Evolutionary conservation across 1,139 yeast species (phyloP).

Genomic region (Suhomyces maxii): DNA sequence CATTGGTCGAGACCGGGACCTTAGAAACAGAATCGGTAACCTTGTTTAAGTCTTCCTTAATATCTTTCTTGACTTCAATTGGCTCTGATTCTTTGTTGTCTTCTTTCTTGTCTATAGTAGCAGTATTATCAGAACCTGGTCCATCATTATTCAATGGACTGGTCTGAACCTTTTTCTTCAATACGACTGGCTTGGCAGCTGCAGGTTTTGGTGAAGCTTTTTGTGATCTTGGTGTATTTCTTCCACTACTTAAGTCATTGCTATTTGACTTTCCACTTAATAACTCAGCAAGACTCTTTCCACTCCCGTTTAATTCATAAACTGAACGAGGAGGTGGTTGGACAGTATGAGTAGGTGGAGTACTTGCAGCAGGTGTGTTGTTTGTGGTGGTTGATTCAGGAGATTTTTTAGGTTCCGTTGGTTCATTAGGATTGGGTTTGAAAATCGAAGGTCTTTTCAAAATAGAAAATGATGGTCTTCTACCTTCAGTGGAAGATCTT

Average conservation of each 20-base stretch:
- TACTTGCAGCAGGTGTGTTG: not conserved
- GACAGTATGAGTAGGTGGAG: not conserved
- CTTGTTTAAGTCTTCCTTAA: not conserved
- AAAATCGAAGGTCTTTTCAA: slow-evolving; percentile 10
- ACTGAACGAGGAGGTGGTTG: slow-evolving; percentile 13
- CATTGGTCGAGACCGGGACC: not conserved
- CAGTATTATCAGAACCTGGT: not conserved
- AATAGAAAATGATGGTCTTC: slow-evolving; percentile 22
- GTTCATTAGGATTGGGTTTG: not conserved
- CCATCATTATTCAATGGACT: slow-evolving; percentile 2
- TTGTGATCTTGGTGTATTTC: slow-evolving; percentile 19
- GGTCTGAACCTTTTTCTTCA: slow-evolving; percentile 35
- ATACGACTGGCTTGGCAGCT: slow-evolving; percentile 36
- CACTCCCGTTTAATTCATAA: slow-evolving; percentile 20
- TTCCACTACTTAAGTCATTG: slow-evolving; percentile 8
- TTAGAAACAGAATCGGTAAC: not conserved
- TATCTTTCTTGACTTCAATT: not conserved
- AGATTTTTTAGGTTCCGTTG: slow-evolving; percentile 2
- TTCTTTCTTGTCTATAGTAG: not conserved
- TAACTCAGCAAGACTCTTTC: slow-evolving; percentile 41
- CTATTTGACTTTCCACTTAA: slow-evolving; percentile 25
- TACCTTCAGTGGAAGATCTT: slow-evolving; percentile 17
- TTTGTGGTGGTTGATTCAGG: slow-evolving; percentile 7
- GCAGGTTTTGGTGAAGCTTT: slow-evolving; percentile 28
- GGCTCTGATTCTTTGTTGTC: not conserved